Conservation (phyloP, 441 rosid species). For the Euphorbia corollata region DNA sequence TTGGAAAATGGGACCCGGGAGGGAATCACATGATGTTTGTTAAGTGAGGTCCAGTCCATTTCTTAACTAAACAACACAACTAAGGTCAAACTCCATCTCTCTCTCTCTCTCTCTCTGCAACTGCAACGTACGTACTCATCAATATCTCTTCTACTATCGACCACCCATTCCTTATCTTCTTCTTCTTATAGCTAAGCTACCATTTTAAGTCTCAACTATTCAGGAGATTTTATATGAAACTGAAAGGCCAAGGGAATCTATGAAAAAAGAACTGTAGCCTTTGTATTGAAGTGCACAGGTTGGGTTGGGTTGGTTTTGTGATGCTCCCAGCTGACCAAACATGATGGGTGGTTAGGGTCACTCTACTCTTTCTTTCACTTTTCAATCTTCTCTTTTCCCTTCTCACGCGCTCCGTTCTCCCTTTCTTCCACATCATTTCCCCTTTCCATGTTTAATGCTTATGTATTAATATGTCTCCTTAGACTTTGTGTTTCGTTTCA, state of each 20-base stretch:
- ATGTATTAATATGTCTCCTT: background rate
- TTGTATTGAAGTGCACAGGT: background rate
- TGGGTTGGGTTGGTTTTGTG: conserved; percentile 1
- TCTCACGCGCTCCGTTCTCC: too few relatives aligned
- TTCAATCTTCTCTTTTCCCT: background rate
- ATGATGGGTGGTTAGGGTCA: conserved; percentile 28
- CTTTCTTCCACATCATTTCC: too few relatives aligned
- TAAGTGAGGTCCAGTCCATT: conserved; percentile 31
- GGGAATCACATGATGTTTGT: conserved; percentile 24
- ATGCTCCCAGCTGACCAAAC: conserved; percentile 27
- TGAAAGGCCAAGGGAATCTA: background rate
- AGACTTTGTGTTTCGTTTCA: background rate
- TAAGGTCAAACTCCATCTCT: conserved; percentile 12
- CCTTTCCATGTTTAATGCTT: too few relatives aligned
- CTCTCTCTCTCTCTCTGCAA: background rate
- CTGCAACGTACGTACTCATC: too few relatives aligned
- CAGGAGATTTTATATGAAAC: background rate
- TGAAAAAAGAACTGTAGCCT: too few relatives aligned
- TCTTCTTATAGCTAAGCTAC: background rate
- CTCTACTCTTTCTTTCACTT: background rate
- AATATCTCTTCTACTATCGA: too few relatives aligned
- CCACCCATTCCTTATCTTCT: background rate
- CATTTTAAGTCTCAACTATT: too few relatives aligned
- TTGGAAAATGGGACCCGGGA: conserved; percentile 22
- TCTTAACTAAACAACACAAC: conserved; percentile 13